These are phyloP conservation scores for Simmondsia chinensis DNA, from an alignment of 148 eudicot genomes.

Conservation along the genomic window DNA sequence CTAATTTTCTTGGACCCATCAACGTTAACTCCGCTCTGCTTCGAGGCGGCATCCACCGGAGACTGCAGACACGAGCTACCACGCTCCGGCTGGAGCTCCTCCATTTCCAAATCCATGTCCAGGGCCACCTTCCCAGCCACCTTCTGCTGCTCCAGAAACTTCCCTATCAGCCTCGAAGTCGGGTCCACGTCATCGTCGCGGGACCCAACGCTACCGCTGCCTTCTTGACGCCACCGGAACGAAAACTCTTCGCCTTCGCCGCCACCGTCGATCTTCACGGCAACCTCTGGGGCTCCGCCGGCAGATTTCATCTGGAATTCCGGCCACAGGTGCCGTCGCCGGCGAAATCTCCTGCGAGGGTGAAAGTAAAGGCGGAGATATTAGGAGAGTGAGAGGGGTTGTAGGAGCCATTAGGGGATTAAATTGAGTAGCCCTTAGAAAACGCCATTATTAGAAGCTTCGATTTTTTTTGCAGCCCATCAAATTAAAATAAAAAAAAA, in stretches of 20 bases:
- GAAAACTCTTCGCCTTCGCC: slow-evolving; percentile 21
- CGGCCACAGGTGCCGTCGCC: background rate
- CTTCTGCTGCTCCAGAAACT: slow-evolving; percentile 27
- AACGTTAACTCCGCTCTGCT: background rate
- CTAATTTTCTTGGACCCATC: slow-evolving; percentile 17
- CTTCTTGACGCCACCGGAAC: too few species aligned
- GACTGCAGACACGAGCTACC: slow-evolving; percentile 19
- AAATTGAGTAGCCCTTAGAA: slow-evolving; percentile 16
- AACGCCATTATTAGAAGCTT: background rate
- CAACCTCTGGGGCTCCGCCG: slow-evolving; percentile 14
- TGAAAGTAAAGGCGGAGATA: too few species aligned
- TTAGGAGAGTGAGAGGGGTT: too few species aligned
- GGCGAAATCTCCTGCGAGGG: background rate
- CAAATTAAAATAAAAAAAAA: background rate
- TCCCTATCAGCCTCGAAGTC: slow-evolving; percentile 29
- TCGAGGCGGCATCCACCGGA: slow-evolving; percentile 11
- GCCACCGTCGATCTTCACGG: slow-evolving; percentile 31
- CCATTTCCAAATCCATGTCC: slow-evolving; percentile 41
- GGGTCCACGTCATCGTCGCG: slow-evolving; percentile 16
- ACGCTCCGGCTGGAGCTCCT: slow-evolving; percentile 11
- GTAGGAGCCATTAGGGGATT: slow-evolving; percentile 5
- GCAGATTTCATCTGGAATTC: background rate
- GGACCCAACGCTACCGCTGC: background rate
- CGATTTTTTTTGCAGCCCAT: background rate
- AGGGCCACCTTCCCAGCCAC: slow-evolving; percentile 18